These are phyloP conservation scores for Cladosporium sp. DNA, from an alignment of 2,329 filamentous ascomycete genomes.

Conservation along the genomic window DNA sequence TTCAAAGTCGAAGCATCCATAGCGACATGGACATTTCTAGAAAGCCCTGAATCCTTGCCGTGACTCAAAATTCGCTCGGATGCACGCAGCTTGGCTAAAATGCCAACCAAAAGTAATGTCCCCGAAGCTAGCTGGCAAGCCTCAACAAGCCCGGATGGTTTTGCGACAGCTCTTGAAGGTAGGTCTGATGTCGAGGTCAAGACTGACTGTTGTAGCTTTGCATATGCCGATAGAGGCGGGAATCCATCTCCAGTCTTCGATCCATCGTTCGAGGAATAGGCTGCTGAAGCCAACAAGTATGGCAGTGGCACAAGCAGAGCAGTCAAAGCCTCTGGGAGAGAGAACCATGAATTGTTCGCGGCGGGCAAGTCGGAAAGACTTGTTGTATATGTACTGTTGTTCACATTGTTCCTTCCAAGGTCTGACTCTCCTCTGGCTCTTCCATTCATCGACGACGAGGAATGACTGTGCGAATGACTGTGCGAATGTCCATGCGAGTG, in stretches of 20 bases:
- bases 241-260: constrained; percentile 20
- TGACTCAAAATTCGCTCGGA: constrained; percentile 28
- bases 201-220: constrained; percentile 25
- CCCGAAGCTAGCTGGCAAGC: constrained; percentile 44
- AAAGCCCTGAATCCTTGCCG: constrained; percentile 25
- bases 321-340: constrained; percentile 46
- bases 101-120: constrained; percentile 43
- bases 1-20: constrained; percentile 15
- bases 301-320: constrained; percentile 49
- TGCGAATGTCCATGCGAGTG: constrained; percentile 24
- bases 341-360: constrained; percentile 26
- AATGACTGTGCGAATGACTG: constrained; percentile 24
- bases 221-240: constrained; percentile 29
- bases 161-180: constrained; percentile 14
- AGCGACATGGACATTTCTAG: neutral
- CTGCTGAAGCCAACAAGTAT: constrained; percentile 44
- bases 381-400: constrained; percentile 19
- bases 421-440: constrained; percentile 44
- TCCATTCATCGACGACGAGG: constrained; percentile 28
- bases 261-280: constrained; percentile 34
- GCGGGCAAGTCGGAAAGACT: constrained; percentile 17
- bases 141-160: constrained; percentile 34
- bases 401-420: constrained; percentile 33
- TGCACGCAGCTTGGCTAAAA: constrained; percentile 33
- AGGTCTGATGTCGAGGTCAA: constrained; percentile 5